phyloP scores from a whole-genome alignment of 2,329 filamentous ascomycete species.

The Venturia nashicola region DNA sequence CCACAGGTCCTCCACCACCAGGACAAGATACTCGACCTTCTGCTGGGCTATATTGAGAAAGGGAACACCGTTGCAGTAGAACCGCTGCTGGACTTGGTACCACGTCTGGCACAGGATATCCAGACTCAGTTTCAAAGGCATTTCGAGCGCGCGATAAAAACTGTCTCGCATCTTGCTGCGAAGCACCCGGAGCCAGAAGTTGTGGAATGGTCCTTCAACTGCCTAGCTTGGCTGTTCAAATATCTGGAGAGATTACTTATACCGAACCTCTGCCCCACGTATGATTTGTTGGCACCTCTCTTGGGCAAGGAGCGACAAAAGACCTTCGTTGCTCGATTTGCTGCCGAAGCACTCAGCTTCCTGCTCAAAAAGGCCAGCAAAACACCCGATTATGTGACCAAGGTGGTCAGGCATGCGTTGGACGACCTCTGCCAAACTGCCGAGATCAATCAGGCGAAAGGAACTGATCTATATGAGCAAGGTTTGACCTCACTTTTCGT shows the following conservation, averaged over 20 bases:
- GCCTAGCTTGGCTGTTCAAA: constrained; percentile 92
- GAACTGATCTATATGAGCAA: constrained; percentile 62
- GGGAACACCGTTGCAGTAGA: constrained; percentile 73
- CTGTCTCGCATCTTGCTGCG: constrained; percentile 68
- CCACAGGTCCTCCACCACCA: constrained; percentile 88
- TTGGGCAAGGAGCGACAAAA: constrained; percentile 75
- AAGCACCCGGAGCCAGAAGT: constrained; percentile 70
- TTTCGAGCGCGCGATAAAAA: constrained; percentile 61
- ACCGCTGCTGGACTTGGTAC: constrained; percentile 74
- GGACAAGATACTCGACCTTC: constrained; percentile 65
- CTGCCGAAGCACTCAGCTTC: constrained; percentile 90
- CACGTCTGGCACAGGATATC: constrained; percentile 89
- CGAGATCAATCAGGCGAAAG: constrained; percentile 32
- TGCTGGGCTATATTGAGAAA: constrained; percentile 64
- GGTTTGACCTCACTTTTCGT: constrained; percentile 88
- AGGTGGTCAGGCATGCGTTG: constrained; percentile 61
- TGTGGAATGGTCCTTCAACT: constrained; percentile 96
- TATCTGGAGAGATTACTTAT: constrained; percentile 82
- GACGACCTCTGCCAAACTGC: constrained; percentile 48
- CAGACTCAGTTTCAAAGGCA: constrained; percentile 80
- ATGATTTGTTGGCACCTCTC: constrained; percentile 69
- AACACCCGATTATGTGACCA: constrained; percentile 10
- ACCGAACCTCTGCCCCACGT: constrained; percentile 73
- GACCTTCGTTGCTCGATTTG: constrained; percentile 78
- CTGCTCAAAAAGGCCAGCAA: constrained; percentile 69